Evolutionary conservation across 129 eudicot genomes (phyloP), one percentile per base, ranked within the genome.

Genomic region (Saussurea involucrata): DNA sequence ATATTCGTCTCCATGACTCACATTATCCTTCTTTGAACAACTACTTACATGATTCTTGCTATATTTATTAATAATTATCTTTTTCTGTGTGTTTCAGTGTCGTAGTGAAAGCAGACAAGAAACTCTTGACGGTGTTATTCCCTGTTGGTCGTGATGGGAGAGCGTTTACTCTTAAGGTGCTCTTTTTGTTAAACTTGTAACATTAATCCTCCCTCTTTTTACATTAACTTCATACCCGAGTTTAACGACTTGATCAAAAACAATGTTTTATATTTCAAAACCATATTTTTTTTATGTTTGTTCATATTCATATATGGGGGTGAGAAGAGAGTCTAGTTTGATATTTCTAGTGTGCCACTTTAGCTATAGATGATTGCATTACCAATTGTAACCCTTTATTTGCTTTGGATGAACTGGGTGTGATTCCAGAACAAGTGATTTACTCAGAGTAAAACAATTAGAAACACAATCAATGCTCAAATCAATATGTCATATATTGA

Each of bases 141-240:
- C 86, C 97, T 68, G 97, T 91, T 86, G 97, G 97, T 63, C 92
- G 91, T 66, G 97, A 90, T 71, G 98, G 98, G 49, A 87, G 97
- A 86, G 91, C 96, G 27, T 87, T 94, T 82, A 94, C 98, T 49
- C 98, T 94, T 42, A 94, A 94, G 96, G 98, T 94, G 76, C 64
- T 63, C 13, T 60, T 36, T 34, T 37, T 8, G 0, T 17, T 27
- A 18, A 72, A 53, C 13, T 55, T 25, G 28, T 24, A 55, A 63
- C 49, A 21, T 31, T 11, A 32, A 73, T 57, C 24, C 22, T 21
- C 25, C 24, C 25, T 20, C 12, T 57, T 49, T 49, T 49, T 15
- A 46, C 57, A 46, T 13, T 20, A 49, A 49, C 6, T 49, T 17
- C 21, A 21, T 15, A 49, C 60, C 60, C 17, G 6, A n/a, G 9